phyloP scores from a whole-genome alignment of 257 asterid genomes.

The Handroanthus guayacan region DNA sequence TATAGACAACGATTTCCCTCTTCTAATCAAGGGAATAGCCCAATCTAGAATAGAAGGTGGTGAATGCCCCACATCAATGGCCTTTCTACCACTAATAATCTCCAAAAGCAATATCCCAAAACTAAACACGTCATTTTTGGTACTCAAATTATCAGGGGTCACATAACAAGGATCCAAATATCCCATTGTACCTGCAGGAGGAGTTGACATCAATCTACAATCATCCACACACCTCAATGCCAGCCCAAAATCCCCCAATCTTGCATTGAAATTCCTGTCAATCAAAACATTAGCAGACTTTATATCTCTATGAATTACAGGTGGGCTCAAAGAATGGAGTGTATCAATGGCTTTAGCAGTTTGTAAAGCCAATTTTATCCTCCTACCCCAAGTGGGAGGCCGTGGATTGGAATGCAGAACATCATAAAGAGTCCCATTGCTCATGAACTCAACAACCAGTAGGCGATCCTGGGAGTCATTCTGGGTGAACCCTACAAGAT shows the following conservation, averaged over 20 bases:
- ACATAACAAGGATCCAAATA: conserved; percentile 85
- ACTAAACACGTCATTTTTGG: conserved; percentile 82
- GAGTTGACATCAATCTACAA: conserved; percentile 72
- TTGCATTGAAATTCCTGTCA: conserved; percentile 73
- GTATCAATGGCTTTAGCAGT: conserved; percentile 73
- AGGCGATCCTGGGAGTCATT: conserved; percentile 57
- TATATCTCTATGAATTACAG: conserved; percentile 83
- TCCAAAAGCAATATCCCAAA: conserved; percentile 82
- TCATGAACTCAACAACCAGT: conserved; percentile 86
- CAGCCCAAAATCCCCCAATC: conserved; percentile 86
- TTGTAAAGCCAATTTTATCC: conserved; percentile 74
- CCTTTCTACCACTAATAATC: conserved; percentile 91
- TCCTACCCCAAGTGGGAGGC: conserved; percentile 77
- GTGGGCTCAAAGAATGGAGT: conserved; percentile 67
- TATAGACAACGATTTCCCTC: conserved; percentile 65
- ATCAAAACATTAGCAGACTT: conserved; percentile 84
- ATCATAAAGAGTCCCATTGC: conserved; percentile 84
- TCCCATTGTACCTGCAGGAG: conserved; percentile 98
- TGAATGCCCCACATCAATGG: conserved; percentile 58
- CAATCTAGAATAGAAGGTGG: conserved; percentile 36
- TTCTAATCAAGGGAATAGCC: conserved; percentile 85
- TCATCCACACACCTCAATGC: conserved; percentile 77
- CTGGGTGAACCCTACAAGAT: conserved; percentile 73
- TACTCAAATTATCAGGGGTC: conserved; percentile 79
- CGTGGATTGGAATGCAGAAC: conserved; percentile 64